These are phyloP conservation scores for Starmerella davenportii DNA, from an alignment of 805 yeast species.

Conservation along the genomic window DNA sequence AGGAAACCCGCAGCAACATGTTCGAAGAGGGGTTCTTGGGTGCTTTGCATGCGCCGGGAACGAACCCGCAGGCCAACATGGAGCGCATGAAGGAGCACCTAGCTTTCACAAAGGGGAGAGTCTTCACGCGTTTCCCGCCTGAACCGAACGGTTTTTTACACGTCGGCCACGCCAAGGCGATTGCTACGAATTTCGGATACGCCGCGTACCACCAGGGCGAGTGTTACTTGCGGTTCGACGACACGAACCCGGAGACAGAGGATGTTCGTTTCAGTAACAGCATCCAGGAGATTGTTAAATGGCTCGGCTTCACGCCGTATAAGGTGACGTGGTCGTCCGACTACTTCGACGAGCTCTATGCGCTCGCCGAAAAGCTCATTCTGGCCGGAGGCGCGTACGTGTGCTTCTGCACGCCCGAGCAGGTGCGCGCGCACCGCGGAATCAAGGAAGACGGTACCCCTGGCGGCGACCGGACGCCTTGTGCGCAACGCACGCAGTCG, in stretches of 20 bases:
- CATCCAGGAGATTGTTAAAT: conserved; percentile 63
- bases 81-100: conserved; percentile 70
- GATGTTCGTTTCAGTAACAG: conserved; percentile 79
- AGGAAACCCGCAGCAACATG: conserved; percentile 30
- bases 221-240: conserved; percentile 88
- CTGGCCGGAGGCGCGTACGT: conserved; percentile 62
- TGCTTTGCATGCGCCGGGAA: conserved; percentile 87
- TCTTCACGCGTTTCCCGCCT: conserved; percentile 91
- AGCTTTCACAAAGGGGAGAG: conserved; percentile 60
- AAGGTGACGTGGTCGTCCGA: conserved; percentile 90
- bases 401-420: conserved; percentile 83
- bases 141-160: conserved; percentile 97
- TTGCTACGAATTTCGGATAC: conserved; percentile 94
- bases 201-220: conserved; percentile 74
- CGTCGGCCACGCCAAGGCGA: conserved; percentile 95
- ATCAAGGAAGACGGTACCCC: conserved; percentile 77
- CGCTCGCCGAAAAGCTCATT: conserved; percentile 70
- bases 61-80: conserved; percentile 77
- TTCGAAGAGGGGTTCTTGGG: conserved; percentile 91
- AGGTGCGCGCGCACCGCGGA: conserved; percentile 81
- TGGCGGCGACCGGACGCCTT: conserved; percentile 81
- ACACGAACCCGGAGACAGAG: conserved; percentile 97
- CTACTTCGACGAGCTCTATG: conserved; percentile 78
- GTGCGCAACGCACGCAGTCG: conserved; percentile 54
- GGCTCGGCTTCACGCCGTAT: conserved; percentile 94